Evolutionary conservation across 768 basidiomycete genomes (phyloP), one percentile per base, ranked within the genome.

Genomic region (Tulasnella calospora): DNA sequence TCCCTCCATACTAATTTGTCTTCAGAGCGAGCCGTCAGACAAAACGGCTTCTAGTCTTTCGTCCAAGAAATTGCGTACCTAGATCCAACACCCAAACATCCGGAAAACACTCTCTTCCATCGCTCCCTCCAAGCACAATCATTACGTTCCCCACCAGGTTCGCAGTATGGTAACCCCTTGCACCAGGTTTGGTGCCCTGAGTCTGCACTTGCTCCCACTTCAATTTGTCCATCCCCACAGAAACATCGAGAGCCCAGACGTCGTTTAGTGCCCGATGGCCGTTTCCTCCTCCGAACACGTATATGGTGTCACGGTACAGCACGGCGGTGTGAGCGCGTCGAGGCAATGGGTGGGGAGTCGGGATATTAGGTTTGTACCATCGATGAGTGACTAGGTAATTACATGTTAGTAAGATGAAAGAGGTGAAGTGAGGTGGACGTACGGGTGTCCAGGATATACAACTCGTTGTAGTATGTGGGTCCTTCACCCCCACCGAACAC

Each of bases 271-370:
- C 96, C n/a, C 89, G 89, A 85, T 92, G 86, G 0, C 96, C 96
- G 79, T 95, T 96, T 2, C 96, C 96, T n/a, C 96, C 96, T 10
- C 95, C 96, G 81, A 97, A 98, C 4, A 98, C 85, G 86, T 93
- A 94, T 0, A 98, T 88, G 82, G 89, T 91, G 78, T 88, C 87
- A 38, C 86, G 85, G 82, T 94, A 91, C 30, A 90, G 85, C 19
- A 96, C 44, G 13, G 44, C 44, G 44, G 44, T 44, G 13, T 44
- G 44, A 44, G 44, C 44, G 15, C 15, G 44, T 92, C 0, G 94
- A 90, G 92, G 90, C 3, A 89, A 88, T 0, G 93, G 83, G 30
- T 82, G 78, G 10, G 82, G 82, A 0, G 80, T 79, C 2, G 13
- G 36, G 33, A 85, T 80, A n/a, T 74, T 41, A 1, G 85, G 84